These are phyloP conservation scores for Amphibolis antarctica DNA, from an alignment of 106 monocot species.

Conservation along the genomic window DNA sequence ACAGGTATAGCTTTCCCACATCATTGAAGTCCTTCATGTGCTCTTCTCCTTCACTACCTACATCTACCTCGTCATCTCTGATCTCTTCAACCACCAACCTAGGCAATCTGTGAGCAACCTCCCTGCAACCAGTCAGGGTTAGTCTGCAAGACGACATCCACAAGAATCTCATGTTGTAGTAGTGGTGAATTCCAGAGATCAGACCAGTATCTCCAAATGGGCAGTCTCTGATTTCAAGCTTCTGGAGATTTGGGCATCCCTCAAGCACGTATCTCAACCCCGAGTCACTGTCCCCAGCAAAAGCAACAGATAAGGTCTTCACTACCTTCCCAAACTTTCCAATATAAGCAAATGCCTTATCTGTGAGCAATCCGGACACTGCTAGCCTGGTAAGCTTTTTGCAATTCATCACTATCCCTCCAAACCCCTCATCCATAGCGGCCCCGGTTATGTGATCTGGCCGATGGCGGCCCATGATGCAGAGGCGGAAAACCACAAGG, in stretches of 20 bases:
- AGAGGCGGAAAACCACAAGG: conserved; percentile 63
- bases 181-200: conserved; percentile 62
- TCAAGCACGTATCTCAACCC: conserved; percentile 54
- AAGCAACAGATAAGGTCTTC: conserved; percentile 79
- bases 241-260: conserved; percentile 63
- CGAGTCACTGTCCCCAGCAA: conserved; percentile 61
- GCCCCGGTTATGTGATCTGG: conserved; percentile 55
- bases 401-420: conserved; percentile 80
- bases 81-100: conserved; percentile 65
- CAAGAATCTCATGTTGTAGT: conserved; percentile 85
- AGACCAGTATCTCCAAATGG: conserved; percentile 63
- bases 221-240: conserved; percentile 83
- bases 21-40: conserved; percentile 23
- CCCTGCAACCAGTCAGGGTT: conserved; percentile 50
- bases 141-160: conserved; percentile 84
- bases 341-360: conserved; percentile 66
- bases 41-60: conserved; percentile 4
- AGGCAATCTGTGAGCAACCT: conserved; percentile 50
- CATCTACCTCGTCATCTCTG: conserved; percentile 10
- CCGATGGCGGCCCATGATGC: conserved; percentile 65
- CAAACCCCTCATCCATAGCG: conserved; percentile 85
- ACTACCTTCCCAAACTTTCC: conserved; percentile 69
- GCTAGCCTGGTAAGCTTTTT: conserved; percentile 74
- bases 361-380: conserved; percentile 70
- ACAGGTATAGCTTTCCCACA: conserved; percentile 61